Evolutionary conservation across 1,284 basidiomycete species (phyloP), one percentile per base, ranked within the genome.

Genomic region (Blastosporella zonata): DNA sequence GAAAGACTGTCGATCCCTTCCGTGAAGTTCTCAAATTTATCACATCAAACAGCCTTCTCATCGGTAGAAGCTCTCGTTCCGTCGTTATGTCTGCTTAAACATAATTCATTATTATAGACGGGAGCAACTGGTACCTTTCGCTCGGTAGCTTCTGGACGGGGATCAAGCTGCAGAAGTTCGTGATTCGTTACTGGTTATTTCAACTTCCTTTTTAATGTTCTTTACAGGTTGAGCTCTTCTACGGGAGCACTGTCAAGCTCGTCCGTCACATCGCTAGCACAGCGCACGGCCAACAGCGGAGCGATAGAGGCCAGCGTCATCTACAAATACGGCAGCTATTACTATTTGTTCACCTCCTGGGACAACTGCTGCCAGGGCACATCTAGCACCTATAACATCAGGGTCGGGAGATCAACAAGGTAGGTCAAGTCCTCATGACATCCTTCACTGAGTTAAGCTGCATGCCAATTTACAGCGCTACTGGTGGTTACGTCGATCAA

Each of bases 291-390:
- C 0, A 60, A 65, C 47, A 55, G 59, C 40, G 74, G 71, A 1
- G 75, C 74, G 3, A 69, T 79, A 44, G 78, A 81, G 57, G 77
- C 72, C 17, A 71, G 70, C 45, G 64, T 63, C 22, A 67, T 80
- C 34, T 78, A 63, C 64, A 71, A 78, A 55, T 58, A 65, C 50
- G 69, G 69, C 20, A 67, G 55, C 36, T 81, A 67, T 59, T 81
- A 71, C 61, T 82, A 82, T 55, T 67, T 83, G 21, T 82, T 82
- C 62, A 72, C 73, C 0, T 75, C 72, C 12, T 81, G 78, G 77
- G 80, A 80, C 55, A 66, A 64, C 1, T 82, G 80, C 62, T 82
- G 81, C 63, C 36, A 60, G 21, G 78, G 79, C 3, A 72, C 69
- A 10, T 66, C 62, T 8, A 77, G 76, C 60, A 81, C 78, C 0